Evolutionary conservation across 2,329 filamentous ascomycete genomes (phyloP).

Genomic region (Ophiognomonia clavigignenti-juglandacearum): DNA sequence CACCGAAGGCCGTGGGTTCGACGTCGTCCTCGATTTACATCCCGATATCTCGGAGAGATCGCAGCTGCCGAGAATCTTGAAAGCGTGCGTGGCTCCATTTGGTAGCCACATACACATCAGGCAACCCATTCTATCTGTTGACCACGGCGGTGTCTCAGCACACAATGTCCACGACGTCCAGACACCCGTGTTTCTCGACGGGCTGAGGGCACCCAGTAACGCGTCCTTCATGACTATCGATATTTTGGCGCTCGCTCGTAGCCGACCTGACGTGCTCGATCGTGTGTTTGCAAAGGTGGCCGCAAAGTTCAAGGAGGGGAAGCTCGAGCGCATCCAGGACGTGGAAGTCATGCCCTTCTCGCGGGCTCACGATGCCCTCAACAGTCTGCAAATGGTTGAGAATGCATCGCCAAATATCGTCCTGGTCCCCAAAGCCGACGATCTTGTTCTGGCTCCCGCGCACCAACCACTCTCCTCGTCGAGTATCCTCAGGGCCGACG

Average conservation of each 20-base stretch:
- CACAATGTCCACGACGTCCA: neutral
- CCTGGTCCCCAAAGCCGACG: conserved; percentile 23
- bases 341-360: conserved; percentile 31
- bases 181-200: neutral
- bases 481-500: conserved; percentile 12
- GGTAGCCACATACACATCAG: conserved; percentile 3
- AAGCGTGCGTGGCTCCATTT: conserved; percentile 1
- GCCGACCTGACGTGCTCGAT: conserved; percentile 36
- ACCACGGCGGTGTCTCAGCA: neutral
- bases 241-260: conserved; percentile 36
- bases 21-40: neutral
- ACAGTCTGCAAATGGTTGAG: conserved; percentile 29
- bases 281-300: conserved; percentile 33
- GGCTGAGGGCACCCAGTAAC: conserved; percentile 25
- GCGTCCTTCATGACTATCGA: conserved; percentile 42
- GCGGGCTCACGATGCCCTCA: conserved; percentile 33
- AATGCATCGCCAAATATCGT: conserved; percentile 36
- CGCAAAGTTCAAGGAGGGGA: conserved; percentile 27
- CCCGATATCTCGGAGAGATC: neutral
- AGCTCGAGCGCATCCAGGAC: conserved; percentile 31
- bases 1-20: neutral
- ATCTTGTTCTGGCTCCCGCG: neutral
- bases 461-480: neutral
- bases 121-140: neutral
- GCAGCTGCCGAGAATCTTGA: conserved; percentile 4